Evolutionary conservation across 1,139 yeast species (phyloP).

Genomic region (Suhomyces chickasaworum): DNA sequence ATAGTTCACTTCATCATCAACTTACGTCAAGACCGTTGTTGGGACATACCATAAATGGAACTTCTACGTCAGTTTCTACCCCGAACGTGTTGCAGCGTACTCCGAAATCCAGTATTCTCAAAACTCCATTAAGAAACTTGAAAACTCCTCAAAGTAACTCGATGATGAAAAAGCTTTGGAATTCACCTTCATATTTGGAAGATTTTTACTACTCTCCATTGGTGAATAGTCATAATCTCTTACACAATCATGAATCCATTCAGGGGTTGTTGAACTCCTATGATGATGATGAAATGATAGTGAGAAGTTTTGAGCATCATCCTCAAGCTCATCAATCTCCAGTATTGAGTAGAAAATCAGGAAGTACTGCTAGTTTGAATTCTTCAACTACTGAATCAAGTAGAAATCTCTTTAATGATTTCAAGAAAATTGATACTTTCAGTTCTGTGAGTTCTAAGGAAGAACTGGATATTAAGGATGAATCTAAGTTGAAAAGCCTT

Average conservation of each 20-base stretch:
- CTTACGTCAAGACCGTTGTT: slow-evolving; percentile 16
- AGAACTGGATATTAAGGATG: slow-evolving; percentile 8
- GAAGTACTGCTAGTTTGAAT: slow-evolving; percentile 10
- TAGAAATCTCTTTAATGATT: slow-evolving; percentile 25
- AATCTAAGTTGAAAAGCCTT: slow-evolving; percentile 1
- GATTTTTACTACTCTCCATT: slow-evolving; percentile 67
- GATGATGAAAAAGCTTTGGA: slow-evolving; percentile 54
- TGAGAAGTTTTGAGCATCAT: slow-evolving; percentile 44
- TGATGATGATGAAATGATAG: slow-evolving; percentile 61
- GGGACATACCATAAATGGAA: slow-evolving; percentile 13
- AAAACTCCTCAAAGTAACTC: slow-evolving; percentile 48
- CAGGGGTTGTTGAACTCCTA: slow-evolving; percentile 34
- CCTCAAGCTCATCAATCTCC: slow-evolving; percentile 22
- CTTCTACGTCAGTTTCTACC: slow-evolving; percentile 8
- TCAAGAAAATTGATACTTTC: slow-evolving; percentile 19
- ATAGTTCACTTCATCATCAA: slow-evolving; percentile 13
- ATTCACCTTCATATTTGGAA: slow-evolving; percentile 66
- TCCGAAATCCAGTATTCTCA: slow-evolving; percentile 34
- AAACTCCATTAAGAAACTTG: slow-evolving; percentile 44
- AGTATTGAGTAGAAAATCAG: slow-evolving; percentile 12
- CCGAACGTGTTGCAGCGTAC: slow-evolving; percentile 21
- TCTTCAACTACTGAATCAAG: slow-evolving; percentile 17
- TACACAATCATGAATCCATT: slow-evolving; percentile 8
- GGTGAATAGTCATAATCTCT: slow-evolving; percentile 30
- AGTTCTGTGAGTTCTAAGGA: slow-evolving; percentile 13